Conservation (phyloP, 148 eudicot species). For the Amaranthus palmeri region DNA sequence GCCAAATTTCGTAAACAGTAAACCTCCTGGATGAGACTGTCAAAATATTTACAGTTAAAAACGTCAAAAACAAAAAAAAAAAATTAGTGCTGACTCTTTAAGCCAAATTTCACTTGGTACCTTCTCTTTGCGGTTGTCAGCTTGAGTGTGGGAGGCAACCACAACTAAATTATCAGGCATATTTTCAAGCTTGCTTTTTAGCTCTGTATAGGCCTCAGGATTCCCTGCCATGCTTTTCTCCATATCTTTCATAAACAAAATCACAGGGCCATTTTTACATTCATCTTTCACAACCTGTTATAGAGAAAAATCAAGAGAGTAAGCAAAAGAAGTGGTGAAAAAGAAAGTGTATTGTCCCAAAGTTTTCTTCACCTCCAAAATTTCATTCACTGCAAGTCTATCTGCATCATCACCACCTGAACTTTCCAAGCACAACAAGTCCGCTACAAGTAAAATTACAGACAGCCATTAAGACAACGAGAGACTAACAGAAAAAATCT, state of each 20-base stretch:
- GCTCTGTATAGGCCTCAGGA: constrained; percentile 57
- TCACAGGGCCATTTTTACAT: constrained; percentile 56
- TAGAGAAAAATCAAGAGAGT: not conserved
- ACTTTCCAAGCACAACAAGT: constrained; percentile 61
- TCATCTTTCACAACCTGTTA: constrained; percentile 62
- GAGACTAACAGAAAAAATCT: not conserved
- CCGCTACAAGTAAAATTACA: constrained; percentile 44
- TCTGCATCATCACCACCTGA: constrained; percentile 59
- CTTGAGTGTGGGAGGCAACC: constrained; percentile 80
- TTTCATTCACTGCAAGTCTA: constrained; percentile 71
- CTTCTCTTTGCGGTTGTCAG: constrained; percentile 85
- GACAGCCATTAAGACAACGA: constrained; percentile 10
- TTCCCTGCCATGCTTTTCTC: constrained; percentile 76
- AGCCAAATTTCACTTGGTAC: constrained; percentile 27
- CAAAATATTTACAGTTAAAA: constrained; percentile 6
- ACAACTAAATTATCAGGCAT: constrained; percentile 70
- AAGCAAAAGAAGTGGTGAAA: not conserved
- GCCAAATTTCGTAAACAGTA: constrained; percentile 84
- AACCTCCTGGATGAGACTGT: constrained; percentile 87
- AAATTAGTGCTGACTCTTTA: not conserved
- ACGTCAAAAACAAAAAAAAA: not conserved
- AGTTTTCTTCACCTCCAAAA: constrained; percentile 67
- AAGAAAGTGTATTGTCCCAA: not conserved
- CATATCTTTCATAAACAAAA: constrained; percentile 74
- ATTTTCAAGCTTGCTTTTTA: constrained; percentile 66